Percentiles rank a stretch among this genome's conserved stretches.
Conservation (phyloP, 805 yeast genomes). For the Ogataea corticis region DNA sequence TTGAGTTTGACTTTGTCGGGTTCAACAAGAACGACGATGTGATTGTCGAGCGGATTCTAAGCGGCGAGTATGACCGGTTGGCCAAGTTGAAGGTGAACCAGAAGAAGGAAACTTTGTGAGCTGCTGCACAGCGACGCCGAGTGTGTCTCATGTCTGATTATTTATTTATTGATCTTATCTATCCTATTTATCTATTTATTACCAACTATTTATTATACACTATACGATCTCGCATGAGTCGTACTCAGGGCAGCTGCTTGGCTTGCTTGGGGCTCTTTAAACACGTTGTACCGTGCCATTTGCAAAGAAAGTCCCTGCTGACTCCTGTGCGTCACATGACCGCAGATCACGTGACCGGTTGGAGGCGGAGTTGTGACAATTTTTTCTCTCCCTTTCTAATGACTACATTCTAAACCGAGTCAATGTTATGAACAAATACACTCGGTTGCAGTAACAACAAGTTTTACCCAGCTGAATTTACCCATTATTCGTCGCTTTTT, state of each 20-base stretch:
- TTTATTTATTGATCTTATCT: conserved; percentile 12
- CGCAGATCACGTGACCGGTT: background rate
- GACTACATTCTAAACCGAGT: conserved; percentile 4
- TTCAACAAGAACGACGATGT: conserved; percentile 69
- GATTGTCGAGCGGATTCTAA: conserved; percentile 76
- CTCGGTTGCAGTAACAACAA: background rate
- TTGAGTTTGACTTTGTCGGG: conserved; percentile 53
- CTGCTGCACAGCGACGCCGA: background rate
- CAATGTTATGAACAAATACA: too few relatives aligned
- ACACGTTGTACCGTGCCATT: too few relatives aligned
- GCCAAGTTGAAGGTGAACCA: conserved; percentile 55
- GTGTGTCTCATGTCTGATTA: background rate
- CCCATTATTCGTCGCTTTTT: background rate
- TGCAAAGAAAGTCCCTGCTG: too few relatives aligned
- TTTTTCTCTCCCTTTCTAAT: conserved; percentile 6
- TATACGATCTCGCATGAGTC: background rate
- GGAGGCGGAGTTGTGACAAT: conserved; percentile 5
- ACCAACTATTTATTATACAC: background rate
- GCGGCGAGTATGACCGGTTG: conserved; percentile 80
- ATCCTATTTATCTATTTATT: conserved; percentile 11
- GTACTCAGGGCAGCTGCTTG: too few relatives aligned
- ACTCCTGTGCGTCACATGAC: too few relatives aligned
- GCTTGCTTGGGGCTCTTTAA: too few relatives aligned
- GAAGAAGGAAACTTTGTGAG: conserved; percentile 8
- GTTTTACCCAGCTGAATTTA: background rate